phyloP scores from a whole-genome alignment of 441 rosid genomes.

The Metrosideros polymorpha region DNA sequence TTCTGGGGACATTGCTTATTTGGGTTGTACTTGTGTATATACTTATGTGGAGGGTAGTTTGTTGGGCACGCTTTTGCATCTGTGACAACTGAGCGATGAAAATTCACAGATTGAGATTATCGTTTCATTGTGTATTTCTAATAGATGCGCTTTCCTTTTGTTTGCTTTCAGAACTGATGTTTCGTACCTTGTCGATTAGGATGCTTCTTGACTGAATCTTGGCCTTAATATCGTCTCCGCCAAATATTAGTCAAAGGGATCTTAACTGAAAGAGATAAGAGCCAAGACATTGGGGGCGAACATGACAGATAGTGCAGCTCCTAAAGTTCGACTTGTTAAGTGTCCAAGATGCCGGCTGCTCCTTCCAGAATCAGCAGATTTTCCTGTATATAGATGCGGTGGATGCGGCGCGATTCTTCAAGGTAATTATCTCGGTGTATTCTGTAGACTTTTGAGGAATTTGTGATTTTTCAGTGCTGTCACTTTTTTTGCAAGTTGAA shows the following conservation, averaged over 20 bases:
- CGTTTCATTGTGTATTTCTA: neutral
- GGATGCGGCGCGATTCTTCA: neutral
- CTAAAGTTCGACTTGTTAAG: neutral
- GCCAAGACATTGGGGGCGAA: neutral
- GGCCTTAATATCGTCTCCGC: neutral
- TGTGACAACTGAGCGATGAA: neutral
- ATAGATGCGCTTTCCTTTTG: neutral
- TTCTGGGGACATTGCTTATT: neutral
- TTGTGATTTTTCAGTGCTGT: neutral
- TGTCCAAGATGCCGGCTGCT: neutral
- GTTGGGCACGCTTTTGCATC: neutral
- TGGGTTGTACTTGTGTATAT: neutral
- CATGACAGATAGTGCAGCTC: neutral
- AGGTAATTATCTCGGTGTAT: neutral
- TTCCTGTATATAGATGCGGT: constrained; percentile 5
- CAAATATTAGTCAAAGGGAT: neutral
- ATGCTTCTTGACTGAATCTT: neutral
- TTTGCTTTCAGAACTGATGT: neutral
- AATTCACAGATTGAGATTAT: neutral
- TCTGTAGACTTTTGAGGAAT: neutral
- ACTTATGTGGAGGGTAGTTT: neutral
- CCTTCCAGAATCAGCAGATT: constrained; percentile 2
- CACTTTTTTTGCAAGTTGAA: neutral
- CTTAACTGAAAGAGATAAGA: neutral
- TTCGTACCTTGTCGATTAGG: neutral